Percentiles rank a stretch among this genome's conserved stretches.
Conservation (phyloP, 192 early-diverging fungal species). For the Entrophospora sp. region DNA sequence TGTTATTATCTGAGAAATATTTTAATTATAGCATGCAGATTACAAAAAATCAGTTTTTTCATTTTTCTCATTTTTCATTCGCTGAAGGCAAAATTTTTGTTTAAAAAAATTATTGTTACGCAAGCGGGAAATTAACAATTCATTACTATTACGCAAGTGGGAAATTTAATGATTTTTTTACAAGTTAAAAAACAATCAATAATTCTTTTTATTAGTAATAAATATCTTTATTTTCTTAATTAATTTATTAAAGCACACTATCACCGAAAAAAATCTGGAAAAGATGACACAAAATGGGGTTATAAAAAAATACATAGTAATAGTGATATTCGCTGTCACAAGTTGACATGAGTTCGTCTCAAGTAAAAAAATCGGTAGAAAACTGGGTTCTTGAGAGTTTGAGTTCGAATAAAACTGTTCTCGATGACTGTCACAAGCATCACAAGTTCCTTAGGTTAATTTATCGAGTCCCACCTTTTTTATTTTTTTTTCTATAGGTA, state of each 20-base stretch:
- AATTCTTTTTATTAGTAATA: no score
- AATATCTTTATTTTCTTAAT: no score
- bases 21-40: no score
- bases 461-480: not conserved
- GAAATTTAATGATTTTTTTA: no score
- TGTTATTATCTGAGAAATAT: no score
- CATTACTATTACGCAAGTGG: no score
- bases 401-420: not conserved
- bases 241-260: constrained; percentile 11
- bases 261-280: not conserved
- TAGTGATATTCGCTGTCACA: not conserved
- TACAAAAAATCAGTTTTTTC: no score
- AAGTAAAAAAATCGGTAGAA: constrained; percentile 5
- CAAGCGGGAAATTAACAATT: no score
- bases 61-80: no score
- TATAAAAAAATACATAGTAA: not conserved
- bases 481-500: constrained; percentile 2
- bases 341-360: constrained; percentile 4
- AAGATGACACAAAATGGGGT: not conserved
- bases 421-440: not conserved
- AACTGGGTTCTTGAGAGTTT: not conserved
- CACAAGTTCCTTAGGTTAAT: constrained; percentile 7
- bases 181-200: no score
- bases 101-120: no score
- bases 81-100: no score